Evolutionary conservation across 768 basidiomycete genomes (phyloP).

Genomic region (Trametes coccinea): DNA sequence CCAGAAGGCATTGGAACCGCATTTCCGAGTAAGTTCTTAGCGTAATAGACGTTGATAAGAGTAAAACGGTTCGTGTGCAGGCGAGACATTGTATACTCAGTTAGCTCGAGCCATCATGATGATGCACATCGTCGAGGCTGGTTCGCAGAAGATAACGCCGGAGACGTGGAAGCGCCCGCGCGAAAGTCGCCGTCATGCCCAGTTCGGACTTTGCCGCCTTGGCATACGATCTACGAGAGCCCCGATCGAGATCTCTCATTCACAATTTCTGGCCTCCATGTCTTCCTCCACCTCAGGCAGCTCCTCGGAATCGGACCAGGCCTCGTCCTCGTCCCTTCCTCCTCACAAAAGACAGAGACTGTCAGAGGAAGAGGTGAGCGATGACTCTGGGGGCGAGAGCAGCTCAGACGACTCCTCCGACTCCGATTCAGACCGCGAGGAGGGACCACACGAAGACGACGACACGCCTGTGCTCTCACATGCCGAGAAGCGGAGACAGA

Average conservation of each 20-base stretch:
- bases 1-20: neutral
- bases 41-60: neutral
- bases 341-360: conserved; percentile 20
- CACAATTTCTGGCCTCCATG: conserved; percentile 21
- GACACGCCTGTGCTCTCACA: conserved; percentile 65
- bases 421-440: conserved; percentile 29
- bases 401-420: neutral
- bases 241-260: conserved; percentile 11
- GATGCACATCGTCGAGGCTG: no score
- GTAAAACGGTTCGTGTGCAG: neutral
- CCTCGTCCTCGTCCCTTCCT: conserved; percentile 10
- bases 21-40: neutral
- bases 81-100: no score
- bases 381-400: conserved; percentile 4
- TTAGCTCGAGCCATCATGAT: no score
- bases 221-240: neutral
- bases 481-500: conserved; percentile 67
- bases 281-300: conserved; percentile 22
- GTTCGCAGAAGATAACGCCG: no score
- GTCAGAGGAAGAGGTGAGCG: conserved; percentile 5
- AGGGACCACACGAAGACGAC: conserved; percentile 18
- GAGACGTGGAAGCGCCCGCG: no score
- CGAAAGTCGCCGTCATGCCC: neutral
- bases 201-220: neutral
- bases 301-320: conserved; percentile 20